phyloP scores from a whole-genome alignment of 2,329 filamentous ascomycete genomes.

The Talaromyces albobiverticillius region DNA sequence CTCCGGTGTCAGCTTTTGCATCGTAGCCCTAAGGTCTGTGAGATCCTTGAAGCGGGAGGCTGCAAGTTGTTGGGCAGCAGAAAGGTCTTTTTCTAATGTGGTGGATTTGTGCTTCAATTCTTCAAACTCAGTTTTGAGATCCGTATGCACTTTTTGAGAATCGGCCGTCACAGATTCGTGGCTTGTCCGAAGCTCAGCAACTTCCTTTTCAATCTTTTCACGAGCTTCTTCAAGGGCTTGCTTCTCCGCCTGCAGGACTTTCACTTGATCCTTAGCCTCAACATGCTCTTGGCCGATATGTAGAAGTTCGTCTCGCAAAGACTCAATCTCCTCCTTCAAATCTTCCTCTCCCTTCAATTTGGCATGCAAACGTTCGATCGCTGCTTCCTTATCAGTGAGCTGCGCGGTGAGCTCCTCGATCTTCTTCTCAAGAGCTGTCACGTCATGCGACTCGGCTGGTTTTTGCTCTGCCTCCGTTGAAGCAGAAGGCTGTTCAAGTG shows the following conservation, averaged over 20 bases:
- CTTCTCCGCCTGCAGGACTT: conserved; percentile 68
- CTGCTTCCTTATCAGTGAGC: conserved; percentile 60
- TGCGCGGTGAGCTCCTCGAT: conserved; percentile 34
- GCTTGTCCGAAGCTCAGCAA: conserved; percentile 54
- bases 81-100: conserved; percentile 75
- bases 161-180: conserved; percentile 46
- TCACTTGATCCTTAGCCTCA: conserved; percentile 71
- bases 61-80: conserved; percentile 80
- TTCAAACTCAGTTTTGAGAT: conserved; percentile 64
- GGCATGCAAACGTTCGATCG: conserved; percentile 68
- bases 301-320: conserved; percentile 73
- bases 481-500: conserved; percentile 11
- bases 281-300: conserved; percentile 80
- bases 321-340: conserved; percentile 80
- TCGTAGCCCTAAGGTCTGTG: conserved; percentile 70
- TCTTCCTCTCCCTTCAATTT: conserved; percentile 74
- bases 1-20: conserved; percentile 85
- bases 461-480: conserved; percentile 10
- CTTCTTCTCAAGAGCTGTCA: conserved; percentile 33
- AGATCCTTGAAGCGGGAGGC: conserved; percentile 86
- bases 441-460: conserved; percentile 34
- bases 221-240: conserved; percentile 62
- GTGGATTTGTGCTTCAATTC: conserved; percentile 68
- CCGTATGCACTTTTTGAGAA: conserved; percentile 50
- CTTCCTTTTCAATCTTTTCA: conserved; percentile 66